A percentile compares a stretch with the other conserved stretches of the same genome.
Evolutionary conservation across 768 basidiomycete genomes (phyloP).

Genomic region (Guyanaporus albipodus): DNA sequence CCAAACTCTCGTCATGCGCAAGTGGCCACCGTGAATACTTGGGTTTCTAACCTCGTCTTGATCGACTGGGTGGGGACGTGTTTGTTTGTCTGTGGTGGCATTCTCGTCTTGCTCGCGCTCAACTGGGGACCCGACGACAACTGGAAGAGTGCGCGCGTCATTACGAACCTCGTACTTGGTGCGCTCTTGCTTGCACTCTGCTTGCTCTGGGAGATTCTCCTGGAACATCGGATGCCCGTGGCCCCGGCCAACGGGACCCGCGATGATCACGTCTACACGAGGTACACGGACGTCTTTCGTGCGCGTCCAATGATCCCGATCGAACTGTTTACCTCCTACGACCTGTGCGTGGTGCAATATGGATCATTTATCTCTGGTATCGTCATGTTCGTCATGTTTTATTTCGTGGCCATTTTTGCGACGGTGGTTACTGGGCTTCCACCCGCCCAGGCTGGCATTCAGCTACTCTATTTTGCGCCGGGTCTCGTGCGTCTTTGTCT

Average conservation of each 20-base stretch:
- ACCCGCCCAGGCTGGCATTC: slow-evolving; percentile 40
- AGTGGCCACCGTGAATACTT: slow-evolving; percentile 6
- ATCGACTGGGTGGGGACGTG: slow-evolving; percentile 48
- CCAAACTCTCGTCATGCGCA: not conserved
- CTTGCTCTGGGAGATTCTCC: slow-evolving; percentile 41
- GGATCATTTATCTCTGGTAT: slow-evolving; percentile 41
- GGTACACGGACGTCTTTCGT: slow-evolving; percentile 16
- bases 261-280: not conserved
- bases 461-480: slow-evolving; percentile 51
- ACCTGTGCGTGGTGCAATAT: slow-evolving; percentile 39
- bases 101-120: slow-evolving; percentile 46
- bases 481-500: slow-evolving; percentile 35
- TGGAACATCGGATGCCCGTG: slow-evolving; percentile 26
- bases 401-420: slow-evolving; percentile 52
- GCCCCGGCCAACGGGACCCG: not conserved
- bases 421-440: slow-evolving; percentile 41
- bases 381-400: slow-evolving; percentile 50
- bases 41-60: slow-evolving; percentile 28
- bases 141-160: slow-evolving; percentile 43
- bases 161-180: slow-evolving; percentile 46
- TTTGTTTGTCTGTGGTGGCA: slow-evolving; percentile 41
- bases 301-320: slow-evolving; percentile 46
- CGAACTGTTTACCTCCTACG: slow-evolving; percentile 39
- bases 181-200: slow-evolving; percentile 38
- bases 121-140: slow-evolving; percentile 45